Conservation (phyloP, 2,329 filamentous ascomycete species). For the Decorospora gaudefroyi region DNA sequence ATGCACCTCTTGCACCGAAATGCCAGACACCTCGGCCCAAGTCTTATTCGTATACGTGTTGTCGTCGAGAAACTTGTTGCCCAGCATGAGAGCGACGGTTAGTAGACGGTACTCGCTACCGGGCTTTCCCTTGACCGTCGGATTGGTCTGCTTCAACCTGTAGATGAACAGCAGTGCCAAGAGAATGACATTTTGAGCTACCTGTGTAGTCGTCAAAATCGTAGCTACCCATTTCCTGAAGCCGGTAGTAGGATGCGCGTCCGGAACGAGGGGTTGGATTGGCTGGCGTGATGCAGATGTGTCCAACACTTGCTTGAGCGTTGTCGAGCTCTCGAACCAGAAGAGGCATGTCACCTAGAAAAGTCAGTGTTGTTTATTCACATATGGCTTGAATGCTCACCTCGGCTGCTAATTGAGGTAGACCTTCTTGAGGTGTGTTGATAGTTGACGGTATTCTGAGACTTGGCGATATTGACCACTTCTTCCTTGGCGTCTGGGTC, state of each 20-base stretch:
- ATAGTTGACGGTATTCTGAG: constrained; percentile 46
- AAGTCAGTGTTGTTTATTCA: constrained; percentile 15
- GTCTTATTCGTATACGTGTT: constrained; percentile 99
- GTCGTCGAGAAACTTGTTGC: constrained; percentile 98
- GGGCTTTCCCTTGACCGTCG: constrained; percentile 83
- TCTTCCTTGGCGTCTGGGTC: constrained; percentile 35
- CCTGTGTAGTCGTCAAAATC: constrained; percentile 90
- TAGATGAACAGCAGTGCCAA: constrained; percentile 92
- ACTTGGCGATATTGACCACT: constrained; percentile 43
- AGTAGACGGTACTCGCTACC: constrained; percentile 92
- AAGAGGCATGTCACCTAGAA: constrained; percentile 88
- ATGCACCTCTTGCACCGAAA: constrained; percentile 92
- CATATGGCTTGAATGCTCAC: constrained; percentile 25
- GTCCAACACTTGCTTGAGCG: constrained; percentile 74
- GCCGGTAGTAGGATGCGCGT: constrained; percentile 75
- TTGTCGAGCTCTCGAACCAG: constrained; percentile 92
- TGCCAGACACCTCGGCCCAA: constrained; percentile 96
- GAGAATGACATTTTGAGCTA: constrained; percentile 92
- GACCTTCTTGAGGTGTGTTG: constrained; percentile 46
- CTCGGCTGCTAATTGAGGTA: constrained; percentile 50
- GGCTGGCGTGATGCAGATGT: constrained; percentile 51
- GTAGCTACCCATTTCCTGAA: constrained; percentile 94
- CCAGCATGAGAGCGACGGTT: constrained; percentile 94
- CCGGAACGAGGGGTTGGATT: constrained; percentile 63
- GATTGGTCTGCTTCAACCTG: constrained; percentile 86